Percentiles rank a stretch among this genome's conserved stretches.
Conservation (phyloP, 768 basidiomycete genomes). For the Inosperma sp. region DNA sequence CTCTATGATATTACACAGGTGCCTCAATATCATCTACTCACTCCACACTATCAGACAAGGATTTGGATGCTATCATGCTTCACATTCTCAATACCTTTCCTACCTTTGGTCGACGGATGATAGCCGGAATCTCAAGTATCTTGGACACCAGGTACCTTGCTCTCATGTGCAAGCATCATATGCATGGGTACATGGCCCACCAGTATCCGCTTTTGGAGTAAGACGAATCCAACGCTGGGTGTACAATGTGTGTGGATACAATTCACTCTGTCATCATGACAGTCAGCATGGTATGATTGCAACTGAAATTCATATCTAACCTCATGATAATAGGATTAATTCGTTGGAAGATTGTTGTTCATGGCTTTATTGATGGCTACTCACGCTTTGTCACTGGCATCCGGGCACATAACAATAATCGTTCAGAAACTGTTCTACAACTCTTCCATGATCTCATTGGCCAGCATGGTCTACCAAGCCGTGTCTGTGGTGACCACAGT, state of each 20-base stretch:
- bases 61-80: slow-evolving; percentile 22
- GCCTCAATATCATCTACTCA: slow-evolving; percentile 8
- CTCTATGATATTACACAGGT: slow-evolving; percentile 7
- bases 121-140: slow-evolving; percentile 22
- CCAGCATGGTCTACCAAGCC: slow-evolving; percentile 29
- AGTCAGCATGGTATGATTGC: too few relatives aligned
- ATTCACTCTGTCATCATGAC: too few relatives aligned
- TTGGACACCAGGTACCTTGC: slow-evolving; percentile 22
- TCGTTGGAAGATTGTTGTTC: too few relatives aligned
- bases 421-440: slow-evolving; percentile 33
- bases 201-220: slow-evolving; percentile 20
- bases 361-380: too few relatives aligned
- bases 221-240: slow-evolving; percentile 21
- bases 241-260: slow-evolving; percentile 33
- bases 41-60: slow-evolving; percentile 21
- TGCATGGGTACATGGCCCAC: slow-evolving; percentile 21
- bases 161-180: slow-evolving; percentile 22
- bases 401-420: too few relatives aligned
- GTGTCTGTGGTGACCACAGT: slow-evolving; percentile 31
- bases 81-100: slow-evolving; percentile 24
- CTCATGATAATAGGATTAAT: too few relatives aligned
- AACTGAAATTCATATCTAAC: too few relatives aligned
- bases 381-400: too few relatives aligned
- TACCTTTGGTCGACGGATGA: slow-evolving; percentile 23
- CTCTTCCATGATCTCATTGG: slow-evolving; percentile 27